Evolutionary conservation across 1,284 basidiomycete genomes (phyloP).

Genomic region (Trichosporon ovoides): DNA sequence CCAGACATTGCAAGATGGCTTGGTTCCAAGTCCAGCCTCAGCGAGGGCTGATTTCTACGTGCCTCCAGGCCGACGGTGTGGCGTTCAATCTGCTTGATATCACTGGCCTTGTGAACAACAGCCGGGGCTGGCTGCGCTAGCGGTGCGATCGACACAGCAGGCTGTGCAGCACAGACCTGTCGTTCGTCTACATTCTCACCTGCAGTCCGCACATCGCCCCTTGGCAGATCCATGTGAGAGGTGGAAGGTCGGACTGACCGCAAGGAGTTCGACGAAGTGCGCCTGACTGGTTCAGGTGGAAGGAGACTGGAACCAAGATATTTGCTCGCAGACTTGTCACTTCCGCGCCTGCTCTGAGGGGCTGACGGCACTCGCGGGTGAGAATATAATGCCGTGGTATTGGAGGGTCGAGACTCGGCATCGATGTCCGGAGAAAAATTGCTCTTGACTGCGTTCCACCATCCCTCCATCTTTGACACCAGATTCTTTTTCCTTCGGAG

Average conservation of each 20-base stretch:
- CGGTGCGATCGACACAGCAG: not conserved
- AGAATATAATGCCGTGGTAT: slow-evolving; percentile 6
- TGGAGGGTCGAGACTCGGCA: not conserved
- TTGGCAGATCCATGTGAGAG: slow-evolving; percentile 34
- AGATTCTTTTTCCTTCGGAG: slow-evolving; percentile 46
- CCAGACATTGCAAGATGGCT: slow-evolving; percentile 19
- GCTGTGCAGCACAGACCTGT: not conserved
- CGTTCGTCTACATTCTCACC: not conserved
- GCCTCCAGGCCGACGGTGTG: slow-evolving; percentile 29
- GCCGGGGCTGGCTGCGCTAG: not conserved
- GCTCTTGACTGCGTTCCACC: slow-evolving; percentile 51
- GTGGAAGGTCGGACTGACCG: slow-evolving; percentile 29
- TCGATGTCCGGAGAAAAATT: slow-evolving; percentile 41
- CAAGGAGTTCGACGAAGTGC: slow-evolving; percentile 24
- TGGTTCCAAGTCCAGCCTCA: slow-evolving; percentile 45
- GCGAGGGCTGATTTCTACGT: slow-evolving; percentile 42
- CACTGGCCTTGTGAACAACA: not conserved
- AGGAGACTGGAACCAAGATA: slow-evolving; percentile 15
- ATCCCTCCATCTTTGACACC: slow-evolving; percentile 51
- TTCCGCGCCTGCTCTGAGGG: slow-evolving; percentile 31
- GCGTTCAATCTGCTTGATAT: not conserved
- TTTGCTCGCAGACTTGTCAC: slow-evolving; percentile 20
- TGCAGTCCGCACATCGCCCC: too few relatives aligned
- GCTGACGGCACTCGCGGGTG: slow-evolving; percentile 34
- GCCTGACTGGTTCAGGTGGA: slow-evolving; percentile 26